Percentiles rank a stretch among this genome's conserved stretches.
Evolutionary conservation across 768 basidiomycete species (phyloP).

Genomic region (Mycena vitilis): DNA sequence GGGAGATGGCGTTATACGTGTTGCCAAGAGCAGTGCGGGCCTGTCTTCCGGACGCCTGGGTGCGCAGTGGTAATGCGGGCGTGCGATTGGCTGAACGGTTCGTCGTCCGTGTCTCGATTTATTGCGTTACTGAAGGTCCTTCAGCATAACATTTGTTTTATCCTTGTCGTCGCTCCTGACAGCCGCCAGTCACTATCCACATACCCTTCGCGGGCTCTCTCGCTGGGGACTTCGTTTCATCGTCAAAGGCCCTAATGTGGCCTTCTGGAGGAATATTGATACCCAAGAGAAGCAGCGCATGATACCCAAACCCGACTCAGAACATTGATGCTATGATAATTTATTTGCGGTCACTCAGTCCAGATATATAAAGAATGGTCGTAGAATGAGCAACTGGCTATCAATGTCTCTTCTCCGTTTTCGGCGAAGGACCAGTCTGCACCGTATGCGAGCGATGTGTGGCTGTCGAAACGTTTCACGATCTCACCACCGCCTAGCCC

Average conservation of each 20-base stretch:
- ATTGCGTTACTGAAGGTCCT: conserved; percentile 4
- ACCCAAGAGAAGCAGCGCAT: conserved; percentile 41
- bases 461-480: conserved; percentile 74
- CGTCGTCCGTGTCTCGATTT: conserved; percentile 34
- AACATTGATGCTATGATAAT: conserved; percentile 32
- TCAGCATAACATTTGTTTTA: conserved; percentile 60
- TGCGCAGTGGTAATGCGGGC: conserved; percentile 55
- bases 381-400: conserved; percentile 96
- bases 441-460: conserved; percentile 90
- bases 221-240: conserved; percentile 79
- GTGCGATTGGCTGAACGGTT: conserved; percentile 67
- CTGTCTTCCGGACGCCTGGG: conserved; percentile 66
- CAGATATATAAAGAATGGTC: conserved; percentile 88
- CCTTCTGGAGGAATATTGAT: conserved; percentile 61
- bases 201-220: conserved; percentile 77
- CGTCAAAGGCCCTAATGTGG: conserved; percentile 67
- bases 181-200: conserved; percentile 68
- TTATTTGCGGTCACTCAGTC: conserved; percentile 63
- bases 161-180: conserved; percentile 77
- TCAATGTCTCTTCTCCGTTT: conserved; percentile 55
- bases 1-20: conserved; percentile 86
- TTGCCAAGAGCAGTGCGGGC: conserved; percentile 77
- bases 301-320: conserved; percentile 43
- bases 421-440: conserved; percentile 83
- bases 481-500: conserved; percentile 49